phyloP scores from a whole-genome alignment of 1,284 basidiomycete species.

The Tilletia caries region DNA sequence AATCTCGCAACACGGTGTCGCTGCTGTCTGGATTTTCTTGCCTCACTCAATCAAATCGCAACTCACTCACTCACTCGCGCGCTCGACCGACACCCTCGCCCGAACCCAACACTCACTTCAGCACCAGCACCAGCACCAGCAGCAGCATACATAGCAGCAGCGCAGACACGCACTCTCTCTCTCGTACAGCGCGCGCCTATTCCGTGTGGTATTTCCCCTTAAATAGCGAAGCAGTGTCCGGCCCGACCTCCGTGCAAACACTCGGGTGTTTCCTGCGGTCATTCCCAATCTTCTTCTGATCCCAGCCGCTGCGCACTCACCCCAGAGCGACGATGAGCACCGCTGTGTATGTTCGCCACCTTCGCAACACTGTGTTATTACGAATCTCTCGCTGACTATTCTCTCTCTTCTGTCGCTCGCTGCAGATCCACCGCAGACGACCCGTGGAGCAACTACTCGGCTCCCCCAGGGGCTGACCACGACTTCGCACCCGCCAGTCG shows the following conservation, averaged over 20 bases:
- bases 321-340: too few relatives aligned
- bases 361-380: too few relatives aligned
- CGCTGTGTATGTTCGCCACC: too few relatives aligned
- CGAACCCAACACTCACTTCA: neutral
- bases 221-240: too few relatives aligned
- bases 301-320: too few relatives aligned
- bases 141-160: too few relatives aligned
- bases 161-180: too few relatives aligned
- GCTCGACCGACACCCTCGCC: neutral
- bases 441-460: constrained; percentile 6
- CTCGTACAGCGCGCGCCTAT: too few relatives aligned
- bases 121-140: neutral
- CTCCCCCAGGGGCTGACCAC: neutral
- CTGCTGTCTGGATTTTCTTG: neutral
- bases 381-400: neutral
- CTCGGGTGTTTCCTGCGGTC: too few relatives aligned
- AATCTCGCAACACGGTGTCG: neutral
- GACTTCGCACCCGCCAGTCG: neutral
- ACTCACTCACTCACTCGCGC: neutral
- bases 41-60: neutral
- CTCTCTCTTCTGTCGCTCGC: neutral
- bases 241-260: too few relatives aligned
- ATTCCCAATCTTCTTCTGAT: too few relatives aligned
- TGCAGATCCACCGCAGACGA: neutral
- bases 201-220: too few relatives aligned